A percentile compares a stretch with the other conserved stretches of the same genome.
phyloP scores from a whole-genome alignment of 192 early-diverging fungal species.

The Geranomyces michiganensis region DNA sequence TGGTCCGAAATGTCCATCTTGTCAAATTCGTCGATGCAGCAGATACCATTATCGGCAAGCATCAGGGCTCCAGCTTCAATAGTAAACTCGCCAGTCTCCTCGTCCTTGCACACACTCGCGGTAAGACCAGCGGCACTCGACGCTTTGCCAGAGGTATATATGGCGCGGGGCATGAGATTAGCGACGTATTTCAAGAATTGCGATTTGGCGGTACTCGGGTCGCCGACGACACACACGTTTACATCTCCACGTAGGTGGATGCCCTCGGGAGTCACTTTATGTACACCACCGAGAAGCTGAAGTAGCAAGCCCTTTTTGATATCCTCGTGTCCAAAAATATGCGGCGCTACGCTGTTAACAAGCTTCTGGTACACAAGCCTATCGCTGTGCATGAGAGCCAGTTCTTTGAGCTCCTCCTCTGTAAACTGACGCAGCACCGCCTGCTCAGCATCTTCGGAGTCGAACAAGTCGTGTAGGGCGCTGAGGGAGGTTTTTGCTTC shows the following conservation, averaged over 20 bases:
- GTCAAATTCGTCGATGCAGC: slow-evolving; percentile 98
- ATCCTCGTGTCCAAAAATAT: slow-evolving; percentile 92
- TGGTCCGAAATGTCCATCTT: slow-evolving; percentile 97
- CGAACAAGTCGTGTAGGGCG: slow-evolving; percentile 63
- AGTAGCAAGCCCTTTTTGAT: slow-evolving; percentile 95
- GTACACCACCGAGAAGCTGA: slow-evolving; percentile 94
- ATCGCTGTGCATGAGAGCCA: slow-evolving; percentile 70
- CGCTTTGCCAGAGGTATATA: slow-evolving; percentile 96
- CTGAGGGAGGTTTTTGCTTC: slow-evolving; percentile 46
- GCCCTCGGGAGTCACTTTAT: slow-evolving; percentile 89
- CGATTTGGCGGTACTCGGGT: slow-evolving; percentile 92
- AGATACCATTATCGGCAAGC: slow-evolving; percentile 97
- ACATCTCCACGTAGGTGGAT: slow-evolving; percentile 96
- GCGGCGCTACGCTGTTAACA: slow-evolving; percentile 82
- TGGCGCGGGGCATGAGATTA: slow-evolving; percentile 85
- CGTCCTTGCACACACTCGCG: slow-evolving; percentile 91
- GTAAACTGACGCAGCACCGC: slow-evolving; percentile 60
- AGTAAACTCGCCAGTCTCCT: slow-evolving; percentile 96
- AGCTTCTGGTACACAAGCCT: slow-evolving; percentile 74
- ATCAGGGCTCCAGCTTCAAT: slow-evolving; percentile 97
- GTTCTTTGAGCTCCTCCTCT: slow-evolving; percentile 73
- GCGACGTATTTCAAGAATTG: slow-evolving; percentile 96
- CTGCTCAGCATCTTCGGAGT: slow-evolving; percentile 65
- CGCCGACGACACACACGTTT: slow-evolving; percentile 96
- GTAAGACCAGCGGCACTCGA: slow-evolving; percentile 95